A percentile compares a stretch with the other conserved stretches of the same genome.
These are phyloP conservation scores for Starmerella bombi DNA, from an alignment of 805 yeast genomes.

Conservation along the genomic window DNA sequence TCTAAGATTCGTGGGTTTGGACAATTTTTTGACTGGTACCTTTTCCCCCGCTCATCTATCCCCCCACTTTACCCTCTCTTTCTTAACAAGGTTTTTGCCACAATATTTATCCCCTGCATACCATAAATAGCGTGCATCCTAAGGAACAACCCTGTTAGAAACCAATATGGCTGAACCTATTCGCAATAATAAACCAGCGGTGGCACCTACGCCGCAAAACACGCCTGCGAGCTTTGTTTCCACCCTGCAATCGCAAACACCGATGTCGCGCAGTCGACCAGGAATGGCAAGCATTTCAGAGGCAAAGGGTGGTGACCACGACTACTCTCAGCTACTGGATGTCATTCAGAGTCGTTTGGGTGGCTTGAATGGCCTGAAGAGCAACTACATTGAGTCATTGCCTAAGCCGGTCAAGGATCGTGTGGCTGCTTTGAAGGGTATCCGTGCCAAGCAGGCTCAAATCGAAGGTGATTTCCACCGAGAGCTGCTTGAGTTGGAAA, in stretches of 20 bases:
- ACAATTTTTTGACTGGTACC: no score
- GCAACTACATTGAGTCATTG: slow-evolving; percentile 71
- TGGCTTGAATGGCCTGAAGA: slow-evolving; percentile 66
- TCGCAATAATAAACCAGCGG: slow-evolving; percentile 48
- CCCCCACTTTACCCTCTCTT: no score
- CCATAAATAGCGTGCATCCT: no score
- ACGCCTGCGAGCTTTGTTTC: slow-evolving; percentile 88
- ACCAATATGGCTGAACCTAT: slow-evolving; percentile 94
- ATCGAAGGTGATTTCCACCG: slow-evolving; percentile 85
- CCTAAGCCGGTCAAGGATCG: slow-evolving; percentile 62
- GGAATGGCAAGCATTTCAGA: slow-evolving; percentile 50
- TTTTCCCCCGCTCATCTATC: no score
- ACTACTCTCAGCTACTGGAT: slow-evolving; percentile 71
- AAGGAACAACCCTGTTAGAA: no score
- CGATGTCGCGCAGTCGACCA: slow-evolving; percentile 11
- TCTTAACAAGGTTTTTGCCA: no score
- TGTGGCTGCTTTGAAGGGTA: slow-evolving; percentile 65
- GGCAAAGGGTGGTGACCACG: slow-evolving; percentile 30
- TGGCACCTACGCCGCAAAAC: slow-evolving; percentile 98
- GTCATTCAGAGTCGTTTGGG: slow-evolving; percentile 86
- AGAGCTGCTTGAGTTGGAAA: slow-evolving; percentile 76
- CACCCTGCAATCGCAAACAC: slow-evolving; percentile 36
- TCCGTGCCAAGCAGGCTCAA: slow-evolving; percentile 67
- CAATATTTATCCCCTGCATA: no score
- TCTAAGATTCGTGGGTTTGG: no score